phyloP scores from a whole-genome alignment of 2,329 filamentous ascomycete species.

The Aspergillus candidus region DNA sequence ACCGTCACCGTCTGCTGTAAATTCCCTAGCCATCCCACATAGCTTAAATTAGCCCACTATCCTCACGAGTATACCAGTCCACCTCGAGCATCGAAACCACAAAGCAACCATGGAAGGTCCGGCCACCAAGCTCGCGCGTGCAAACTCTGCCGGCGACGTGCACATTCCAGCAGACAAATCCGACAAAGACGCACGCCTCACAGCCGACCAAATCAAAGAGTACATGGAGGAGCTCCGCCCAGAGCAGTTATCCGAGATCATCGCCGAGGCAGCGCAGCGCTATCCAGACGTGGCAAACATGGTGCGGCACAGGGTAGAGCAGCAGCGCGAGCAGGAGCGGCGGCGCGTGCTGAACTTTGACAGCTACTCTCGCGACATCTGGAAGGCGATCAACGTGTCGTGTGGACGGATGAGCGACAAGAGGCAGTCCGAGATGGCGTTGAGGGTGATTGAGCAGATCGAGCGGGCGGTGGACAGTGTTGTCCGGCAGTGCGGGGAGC shows the following conservation, averaged over 20 bases:
- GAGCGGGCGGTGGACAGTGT: conserved; percentile 1
- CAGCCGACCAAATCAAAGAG: too few species aligned
- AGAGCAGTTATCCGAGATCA: not conserved
- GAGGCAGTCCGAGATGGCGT: conserved; percentile 5
- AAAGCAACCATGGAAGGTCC: too few species aligned
- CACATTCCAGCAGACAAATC: too few species aligned
- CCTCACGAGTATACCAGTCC: too few species aligned
- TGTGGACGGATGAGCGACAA: conserved; percentile 1
- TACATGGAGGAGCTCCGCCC: too few species aligned
- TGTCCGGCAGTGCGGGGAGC: conserved; percentile 2
- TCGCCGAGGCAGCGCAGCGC: not conserved
- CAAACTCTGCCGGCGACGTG: too few species aligned
- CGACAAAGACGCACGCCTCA: too few species aligned
- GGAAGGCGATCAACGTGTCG: conserved; percentile 11
- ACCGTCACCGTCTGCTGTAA: too few species aligned
- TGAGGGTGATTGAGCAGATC: conserved; percentile 1
- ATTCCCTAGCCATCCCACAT: too few species aligned
- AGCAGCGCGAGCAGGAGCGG: not conserved
- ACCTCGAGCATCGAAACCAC: too few species aligned
- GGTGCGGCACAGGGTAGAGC: not conserved
- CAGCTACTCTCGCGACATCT: conserved; percentile 4
- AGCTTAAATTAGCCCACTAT: too few species aligned
- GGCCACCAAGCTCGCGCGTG: too few species aligned
- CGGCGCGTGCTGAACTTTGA: conserved; percentile 9
- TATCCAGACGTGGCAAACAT: not conserved